phyloP scores from a whole-genome alignment of 2,329 filamentous ascomycete species.

The Dichotomopilus funicola region DNA sequence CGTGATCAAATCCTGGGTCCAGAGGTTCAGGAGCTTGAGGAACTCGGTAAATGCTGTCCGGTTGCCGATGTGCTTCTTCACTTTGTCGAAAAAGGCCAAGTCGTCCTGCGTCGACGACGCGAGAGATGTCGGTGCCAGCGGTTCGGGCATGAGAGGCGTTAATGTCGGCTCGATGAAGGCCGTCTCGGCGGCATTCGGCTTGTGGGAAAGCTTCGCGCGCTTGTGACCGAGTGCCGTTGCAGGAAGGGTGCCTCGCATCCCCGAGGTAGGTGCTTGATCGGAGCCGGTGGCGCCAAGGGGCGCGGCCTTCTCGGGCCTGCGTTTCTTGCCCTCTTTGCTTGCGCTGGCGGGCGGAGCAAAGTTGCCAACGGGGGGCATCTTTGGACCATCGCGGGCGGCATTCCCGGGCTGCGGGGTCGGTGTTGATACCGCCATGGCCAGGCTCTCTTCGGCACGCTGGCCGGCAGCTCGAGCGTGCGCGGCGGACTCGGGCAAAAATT shows the following conservation, averaged over 20 bases:
- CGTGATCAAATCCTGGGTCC: constrained; percentile 87
- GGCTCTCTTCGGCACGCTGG: constrained; percentile 61
- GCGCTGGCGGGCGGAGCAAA: constrained; percentile 79
- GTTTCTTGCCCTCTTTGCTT: constrained; percentile 86
- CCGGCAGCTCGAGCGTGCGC: constrained; percentile 52
- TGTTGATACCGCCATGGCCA: constrained; percentile 41
- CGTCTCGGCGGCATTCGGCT: constrained; percentile 48
- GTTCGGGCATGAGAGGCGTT: constrained; percentile 80
- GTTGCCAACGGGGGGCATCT: constrained; percentile 89
- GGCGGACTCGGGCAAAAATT: constrained; percentile 87
- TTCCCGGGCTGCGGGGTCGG: constrained; percentile 51
- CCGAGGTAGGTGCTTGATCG: constrained; percentile 34
- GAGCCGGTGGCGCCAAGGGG: constrained; percentile 39
- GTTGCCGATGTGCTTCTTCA: constrained; percentile 93
- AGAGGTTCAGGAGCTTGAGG: constrained; percentile 92
- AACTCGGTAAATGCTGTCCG: constrained; percentile 92
- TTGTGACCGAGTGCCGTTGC: constrained; percentile 39
- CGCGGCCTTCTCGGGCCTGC: constrained; percentile 54
- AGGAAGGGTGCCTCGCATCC: constrained; percentile 32
- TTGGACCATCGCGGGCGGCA: constrained; percentile 53
- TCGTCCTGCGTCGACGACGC: constrained; percentile 76
- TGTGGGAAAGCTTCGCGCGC: constrained; percentile 69
- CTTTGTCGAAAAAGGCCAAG: constrained; percentile 87
- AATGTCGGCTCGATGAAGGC: constrained; percentile 74
- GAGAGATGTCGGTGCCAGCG: constrained; percentile 68